Evolutionary conservation across 306 rosid species (phyloP).

Genomic region (Betula pendula): DNA sequence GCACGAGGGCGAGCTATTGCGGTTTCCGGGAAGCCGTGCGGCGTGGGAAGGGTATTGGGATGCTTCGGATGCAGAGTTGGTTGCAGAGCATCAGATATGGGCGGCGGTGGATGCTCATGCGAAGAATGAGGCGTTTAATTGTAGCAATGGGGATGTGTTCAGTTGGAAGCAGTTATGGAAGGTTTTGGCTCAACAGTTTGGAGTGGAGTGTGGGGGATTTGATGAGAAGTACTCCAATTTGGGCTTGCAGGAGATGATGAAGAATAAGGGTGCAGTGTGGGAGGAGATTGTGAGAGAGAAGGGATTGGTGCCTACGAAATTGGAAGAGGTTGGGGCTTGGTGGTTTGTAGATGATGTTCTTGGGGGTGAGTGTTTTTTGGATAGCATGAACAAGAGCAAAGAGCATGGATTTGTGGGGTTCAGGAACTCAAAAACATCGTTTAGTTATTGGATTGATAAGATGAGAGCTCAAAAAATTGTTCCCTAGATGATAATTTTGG

Average conservation of each 20-base stretch:
- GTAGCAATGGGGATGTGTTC: conserved; percentile 61
- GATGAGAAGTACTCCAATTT: conserved; percentile 38
- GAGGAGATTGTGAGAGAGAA: conserved; percentile 65
- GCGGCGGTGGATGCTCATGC: conserved; percentile 75
- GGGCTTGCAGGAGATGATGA: conserved; percentile 48
- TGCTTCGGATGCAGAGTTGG: conserved; percentile 68
- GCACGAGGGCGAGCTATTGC: conserved; percentile 55
- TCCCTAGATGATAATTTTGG: too few species aligned
- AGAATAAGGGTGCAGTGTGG: conserved; percentile 60
- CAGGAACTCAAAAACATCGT: conserved; percentile 64
- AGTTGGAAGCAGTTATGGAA: conserved; percentile 73
- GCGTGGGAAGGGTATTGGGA: conserved; percentile 50
- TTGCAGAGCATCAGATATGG: conserved; percentile 83
- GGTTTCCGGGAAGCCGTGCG: conserved; percentile 52
- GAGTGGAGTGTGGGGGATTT: conserved; percentile 52
- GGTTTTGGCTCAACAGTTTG: conserved; percentile 67
- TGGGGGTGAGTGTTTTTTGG: conserved; percentile 1
- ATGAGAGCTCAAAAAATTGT: conserved; percentile 28
- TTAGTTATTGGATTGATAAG: conserved; percentile 57
- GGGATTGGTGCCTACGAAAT: conserved; percentile 36
- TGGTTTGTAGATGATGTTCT: conserved; percentile 49
- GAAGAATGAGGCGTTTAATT: conserved; percentile 59
- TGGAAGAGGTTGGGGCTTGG: conserved; percentile 59
- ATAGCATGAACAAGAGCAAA: conserved; percentile 66
- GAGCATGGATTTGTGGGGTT: conserved; percentile 75